A percentile compares a stretch with the other conserved stretches of the same genome.
Evolutionary conservation across 1,284 basidiomycete genomes (phyloP).

Genomic region (Testicularia cyperi): DNA sequence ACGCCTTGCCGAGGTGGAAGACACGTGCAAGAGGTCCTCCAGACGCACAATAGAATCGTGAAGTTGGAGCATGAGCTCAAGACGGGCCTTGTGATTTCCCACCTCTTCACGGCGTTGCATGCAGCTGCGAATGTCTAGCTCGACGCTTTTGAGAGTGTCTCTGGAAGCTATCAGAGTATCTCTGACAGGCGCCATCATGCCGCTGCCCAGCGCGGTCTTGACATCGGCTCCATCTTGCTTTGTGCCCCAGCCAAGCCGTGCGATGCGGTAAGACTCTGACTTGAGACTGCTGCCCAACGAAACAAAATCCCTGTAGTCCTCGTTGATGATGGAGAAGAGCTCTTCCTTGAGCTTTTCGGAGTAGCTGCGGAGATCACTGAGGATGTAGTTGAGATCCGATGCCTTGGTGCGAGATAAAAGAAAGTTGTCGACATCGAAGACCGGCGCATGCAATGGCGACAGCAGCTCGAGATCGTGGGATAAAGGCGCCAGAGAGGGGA

Average conservation of each 20-base stretch:
- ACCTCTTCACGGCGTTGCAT: slow-evolving; percentile 79
- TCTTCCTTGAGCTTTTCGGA: slow-evolving; percentile 81
- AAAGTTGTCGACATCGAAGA: slow-evolving; percentile 82
- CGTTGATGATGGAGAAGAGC: slow-evolving; percentile 90
- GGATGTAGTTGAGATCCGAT: slow-evolving; percentile 78
- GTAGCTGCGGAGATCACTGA: slow-evolving; percentile 82
- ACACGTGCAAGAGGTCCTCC: slow-evolving; percentile 75
- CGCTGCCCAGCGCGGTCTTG: slow-evolving; percentile 2
- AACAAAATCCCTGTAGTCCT: slow-evolving; percentile 97
- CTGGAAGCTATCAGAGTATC: slow-evolving; percentile 24
- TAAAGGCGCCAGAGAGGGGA: slow-evolving; percentile 75
- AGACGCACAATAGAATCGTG: slow-evolving; percentile 81
- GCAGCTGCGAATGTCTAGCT: slow-evolving; percentile 73
- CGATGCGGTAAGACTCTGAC: slow-evolving; percentile 30
- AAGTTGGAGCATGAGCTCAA: slow-evolving; percentile 81
- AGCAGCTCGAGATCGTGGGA: slow-evolving; percentile 77
- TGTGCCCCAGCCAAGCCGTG: slow-evolving; percentile 18
- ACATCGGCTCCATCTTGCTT: not conserved
- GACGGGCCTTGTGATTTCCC: slow-evolving; percentile 66
- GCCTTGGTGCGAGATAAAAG: slow-evolving; percentile 82
- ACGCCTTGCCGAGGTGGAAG: slow-evolving; percentile 63
- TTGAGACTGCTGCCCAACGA: slow-evolving; percentile 68
- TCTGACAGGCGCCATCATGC: slow-evolving; percentile 25
- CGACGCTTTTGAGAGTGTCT: slow-evolving; percentile 69
- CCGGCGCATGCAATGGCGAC: slow-evolving; percentile 62